Evolutionary conservation across 768 basidiomycete genomes (phyloP), one percentile per base, ranked within the genome.

Genomic region (Podaxis pistillaris): DNA sequence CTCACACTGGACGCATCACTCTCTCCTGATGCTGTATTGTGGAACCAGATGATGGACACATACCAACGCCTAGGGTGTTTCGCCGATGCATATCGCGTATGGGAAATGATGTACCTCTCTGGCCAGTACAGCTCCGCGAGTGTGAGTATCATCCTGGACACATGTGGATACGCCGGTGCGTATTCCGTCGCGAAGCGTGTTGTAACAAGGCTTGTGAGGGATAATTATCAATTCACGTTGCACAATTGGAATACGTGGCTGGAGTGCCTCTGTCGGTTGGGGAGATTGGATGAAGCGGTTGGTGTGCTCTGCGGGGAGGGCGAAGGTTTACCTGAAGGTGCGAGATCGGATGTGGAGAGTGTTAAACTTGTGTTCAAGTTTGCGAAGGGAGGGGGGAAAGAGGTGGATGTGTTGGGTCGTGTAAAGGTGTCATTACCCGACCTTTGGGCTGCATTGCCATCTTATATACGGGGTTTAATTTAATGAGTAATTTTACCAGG

Each of bases 31-130:
- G 71, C 78, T 8, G 73, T 78, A 2, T 78, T 94, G 12, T 88
- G 90, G 83, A 96, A 94, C 70, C 85, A 91, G 68, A 76, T 97
- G 64, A 93, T 97, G 90, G 86, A 93, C 72, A 87, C 92, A 0
- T 98, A 96, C 73, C 87, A 91, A 67, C 87, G 87, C n/a, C 79
- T 88, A 6, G 86, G 86, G 4, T 86, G 85, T 63, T 90, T 88
- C 64, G 76, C 75, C 0, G 89, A 91, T 62, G 87, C 90, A 15
- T 88, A 85, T 67, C 81, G 87, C 38, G 81, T 96, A 2, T 98
- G 94, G 93, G 87, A 94, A 69, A 79, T 80, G 70, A 81, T 93
- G 73, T 83, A 83, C 68, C 68, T 85, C 47, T 76, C 84, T n/a
- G 80, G 82, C 17, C 78, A 75, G 52, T 87, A 83, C 68, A 83